Evolutionary conservation across 2,329 filamentous ascomycete genomes (phyloP).

Genomic region (Teratosphaeria nubilosa): DNA sequence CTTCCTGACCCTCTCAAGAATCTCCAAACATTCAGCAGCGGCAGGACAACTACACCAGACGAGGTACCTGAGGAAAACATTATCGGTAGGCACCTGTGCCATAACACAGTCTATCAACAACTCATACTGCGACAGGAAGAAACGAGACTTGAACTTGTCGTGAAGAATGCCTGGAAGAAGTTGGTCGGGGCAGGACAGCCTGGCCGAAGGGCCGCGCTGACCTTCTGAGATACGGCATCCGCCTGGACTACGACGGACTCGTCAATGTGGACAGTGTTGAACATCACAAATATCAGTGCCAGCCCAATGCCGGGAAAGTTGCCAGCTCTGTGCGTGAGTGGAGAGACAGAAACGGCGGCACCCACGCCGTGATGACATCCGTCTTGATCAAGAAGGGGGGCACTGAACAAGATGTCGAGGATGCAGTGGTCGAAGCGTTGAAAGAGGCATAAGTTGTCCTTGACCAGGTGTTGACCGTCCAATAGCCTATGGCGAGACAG

Average conservation of each 20-base stretch:
- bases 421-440: not conserved
- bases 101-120: not conserved
- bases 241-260: not conserved
- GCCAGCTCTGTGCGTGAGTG: constrained; percentile 17
- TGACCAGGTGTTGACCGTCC: too few relatives aligned
- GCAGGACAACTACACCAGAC: too few relatives aligned
- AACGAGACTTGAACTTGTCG: not conserved
- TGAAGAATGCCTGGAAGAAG: not conserved
- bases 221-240: not conserved
- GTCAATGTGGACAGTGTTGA: not conserved
- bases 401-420: not conserved
- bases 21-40: too few relatives aligned
- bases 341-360: constrained; percentile 21
- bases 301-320: constrained; percentile 23
- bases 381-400: not conserved
- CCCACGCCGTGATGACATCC: constrained; percentile 20
- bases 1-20: too few relatives aligned
- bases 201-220: not conserved
- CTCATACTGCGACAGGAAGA: not conserved
- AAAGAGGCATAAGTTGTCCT: not conserved
- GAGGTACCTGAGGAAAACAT: too few relatives aligned
- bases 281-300: constrained; percentile 2
- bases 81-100: too few relatives aligned
- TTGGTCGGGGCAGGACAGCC: not conserved
- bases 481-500: too few relatives aligned